These are phyloP conservation scores for Fusarium virguliforme DNA, from an alignment of 2,329 filamentous ascomycete genomes.

Conservation along the genomic window DNA sequence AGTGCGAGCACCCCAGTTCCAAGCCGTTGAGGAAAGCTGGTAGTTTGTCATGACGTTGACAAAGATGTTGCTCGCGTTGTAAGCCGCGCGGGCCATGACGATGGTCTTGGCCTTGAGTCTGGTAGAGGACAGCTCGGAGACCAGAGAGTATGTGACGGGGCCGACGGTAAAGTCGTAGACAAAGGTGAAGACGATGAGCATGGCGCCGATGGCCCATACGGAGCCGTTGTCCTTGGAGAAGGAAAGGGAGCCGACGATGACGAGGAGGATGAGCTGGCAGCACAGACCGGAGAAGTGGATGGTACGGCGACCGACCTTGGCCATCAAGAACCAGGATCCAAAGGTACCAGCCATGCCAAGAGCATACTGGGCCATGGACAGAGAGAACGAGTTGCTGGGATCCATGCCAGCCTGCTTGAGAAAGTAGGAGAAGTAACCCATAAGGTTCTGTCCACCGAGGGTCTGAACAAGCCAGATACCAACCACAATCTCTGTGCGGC, in stretches of 20 bases:
- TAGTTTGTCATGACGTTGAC: constrained; percentile 67
- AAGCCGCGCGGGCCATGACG: constrained; percentile 63
- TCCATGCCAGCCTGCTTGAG: constrained; percentile 64
- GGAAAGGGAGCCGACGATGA: constrained; percentile 60
- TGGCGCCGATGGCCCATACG: constrained; percentile 62
- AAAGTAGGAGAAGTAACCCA: constrained; percentile 67
- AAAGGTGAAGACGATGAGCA: constrained; percentile 69
- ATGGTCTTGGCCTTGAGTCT: constrained; percentile 71
- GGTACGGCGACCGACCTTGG: constrained; percentile 64
- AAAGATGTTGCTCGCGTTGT: constrained; percentile 66
- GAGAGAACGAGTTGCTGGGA: constrained; percentile 56
- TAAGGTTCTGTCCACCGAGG: constrained; percentile 63
- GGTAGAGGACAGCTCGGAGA: constrained; percentile 69
- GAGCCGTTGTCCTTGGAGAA: constrained; percentile 55
- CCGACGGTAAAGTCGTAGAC: constrained; percentile 71
- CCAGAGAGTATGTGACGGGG: constrained; percentile 67
- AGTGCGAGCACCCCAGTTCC: constrained; percentile 65
- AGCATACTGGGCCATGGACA: constrained; percentile 65
- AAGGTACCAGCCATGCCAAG: constrained; percentile 68
- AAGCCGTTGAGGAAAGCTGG: constrained; percentile 63
- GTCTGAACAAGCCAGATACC: constrained; percentile 65
- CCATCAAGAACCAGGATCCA: constrained; percentile 66
- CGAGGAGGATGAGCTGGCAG: constrained; percentile 57
- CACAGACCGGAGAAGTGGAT: constrained; percentile 66
- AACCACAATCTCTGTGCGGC: constrained; percentile 69